These are phyloP conservation scores for Epicoccum nigrum DNA, from an alignment of 2,329 filamentous ascomycete genomes.

Conservation along the genomic window DNA sequence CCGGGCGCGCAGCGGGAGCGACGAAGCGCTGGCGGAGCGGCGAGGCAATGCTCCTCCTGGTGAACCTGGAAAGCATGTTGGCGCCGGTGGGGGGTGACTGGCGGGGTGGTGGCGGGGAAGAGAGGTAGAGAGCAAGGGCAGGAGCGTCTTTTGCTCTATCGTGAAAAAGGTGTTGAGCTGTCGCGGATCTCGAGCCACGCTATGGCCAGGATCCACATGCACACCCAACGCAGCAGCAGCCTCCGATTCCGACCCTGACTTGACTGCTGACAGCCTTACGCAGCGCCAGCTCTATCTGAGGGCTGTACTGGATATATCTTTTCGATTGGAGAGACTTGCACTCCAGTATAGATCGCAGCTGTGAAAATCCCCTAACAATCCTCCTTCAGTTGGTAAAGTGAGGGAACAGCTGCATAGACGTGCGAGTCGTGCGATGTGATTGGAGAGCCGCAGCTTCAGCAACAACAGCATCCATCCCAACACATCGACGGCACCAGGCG, in stretches of 20 bases:
- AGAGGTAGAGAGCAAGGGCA: constrained; percentile 1
- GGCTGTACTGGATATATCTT: too few species aligned
- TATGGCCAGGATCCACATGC: constrained; percentile 7
- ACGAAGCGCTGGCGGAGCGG: constrained; percentile 49
- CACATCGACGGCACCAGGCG: not conserved
- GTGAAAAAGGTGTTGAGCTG: constrained; percentile 17
- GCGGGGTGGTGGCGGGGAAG: constrained; percentile 27
- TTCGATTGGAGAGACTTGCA: too few species aligned
- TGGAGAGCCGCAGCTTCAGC: not conserved
- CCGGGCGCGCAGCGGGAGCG: constrained; percentile 41
- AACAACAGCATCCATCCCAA: not conserved
- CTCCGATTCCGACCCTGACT: not conserved
- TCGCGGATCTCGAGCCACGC: constrained; percentile 5
- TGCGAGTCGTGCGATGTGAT: too few species aligned
- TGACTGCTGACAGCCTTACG: too few species aligned
- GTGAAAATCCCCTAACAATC: too few species aligned
- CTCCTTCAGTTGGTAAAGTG: too few species aligned
- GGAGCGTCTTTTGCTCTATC: not conserved
- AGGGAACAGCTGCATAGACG: too few species aligned
- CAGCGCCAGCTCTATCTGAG: too few species aligned
- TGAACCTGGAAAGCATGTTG: constrained; percentile 50
- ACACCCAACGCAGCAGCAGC: constrained; percentile 9
- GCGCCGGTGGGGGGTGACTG: constrained; percentile 23
- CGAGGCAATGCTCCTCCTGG: constrained; percentile 48
- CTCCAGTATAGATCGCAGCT: too few species aligned